Percentiles rank a stretch among this genome's conserved stretches.
These are phyloP conservation scores for Salvia sclarea DNA, from an alignment of 305 asterid genomes.

Conservation along the genomic window DNA sequence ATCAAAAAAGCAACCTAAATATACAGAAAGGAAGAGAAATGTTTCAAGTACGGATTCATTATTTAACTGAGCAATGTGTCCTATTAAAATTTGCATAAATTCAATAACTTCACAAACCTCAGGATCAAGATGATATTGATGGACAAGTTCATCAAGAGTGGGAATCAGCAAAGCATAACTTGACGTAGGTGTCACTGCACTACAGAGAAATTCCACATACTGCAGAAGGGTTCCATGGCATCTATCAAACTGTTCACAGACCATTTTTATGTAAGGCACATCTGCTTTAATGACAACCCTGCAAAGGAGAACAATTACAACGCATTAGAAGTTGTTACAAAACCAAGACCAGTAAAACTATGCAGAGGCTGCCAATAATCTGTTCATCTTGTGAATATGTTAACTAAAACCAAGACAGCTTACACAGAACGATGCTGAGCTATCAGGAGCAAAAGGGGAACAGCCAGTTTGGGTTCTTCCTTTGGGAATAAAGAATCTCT, in stretches of 20 bases:
- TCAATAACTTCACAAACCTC: conserved; percentile 53
- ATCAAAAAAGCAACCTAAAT: conserved; percentile 90
- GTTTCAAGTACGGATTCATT: conserved; percentile 9
- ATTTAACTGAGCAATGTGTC: neutral
- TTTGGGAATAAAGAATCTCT: conserved; percentile 90
- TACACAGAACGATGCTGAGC: conserved; percentile 98
- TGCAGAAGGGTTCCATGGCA: conserved; percentile 99
- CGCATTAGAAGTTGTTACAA: conserved; percentile 19
- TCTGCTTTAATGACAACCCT: conserved; percentile 92
- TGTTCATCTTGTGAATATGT: neutral
- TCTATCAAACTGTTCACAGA: conserved; percentile 97
- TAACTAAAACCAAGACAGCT: conserved; percentile 34
- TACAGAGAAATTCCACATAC: conserved; percentile 92
- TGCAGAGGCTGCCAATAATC: neutral
- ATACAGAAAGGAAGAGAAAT: conserved; percentile 28
- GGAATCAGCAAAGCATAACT: conserved; percentile 87
- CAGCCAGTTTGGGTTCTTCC: conserved; percentile 93
- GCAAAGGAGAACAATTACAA: conserved; percentile 34
- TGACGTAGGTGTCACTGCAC: conserved; percentile 82
- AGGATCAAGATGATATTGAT: conserved; percentile 94
- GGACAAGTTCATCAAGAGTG: conserved; percentile 88
- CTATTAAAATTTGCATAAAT: neutral
- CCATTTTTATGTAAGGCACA: conserved; percentile 90
- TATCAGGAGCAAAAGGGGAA: conserved; percentile 93
- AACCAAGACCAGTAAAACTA: conserved; percentile 6